Evolutionary conservation across 2,329 filamentous ascomycete species (phyloP).

Genomic region (Cordyceps cicadae): DNA sequence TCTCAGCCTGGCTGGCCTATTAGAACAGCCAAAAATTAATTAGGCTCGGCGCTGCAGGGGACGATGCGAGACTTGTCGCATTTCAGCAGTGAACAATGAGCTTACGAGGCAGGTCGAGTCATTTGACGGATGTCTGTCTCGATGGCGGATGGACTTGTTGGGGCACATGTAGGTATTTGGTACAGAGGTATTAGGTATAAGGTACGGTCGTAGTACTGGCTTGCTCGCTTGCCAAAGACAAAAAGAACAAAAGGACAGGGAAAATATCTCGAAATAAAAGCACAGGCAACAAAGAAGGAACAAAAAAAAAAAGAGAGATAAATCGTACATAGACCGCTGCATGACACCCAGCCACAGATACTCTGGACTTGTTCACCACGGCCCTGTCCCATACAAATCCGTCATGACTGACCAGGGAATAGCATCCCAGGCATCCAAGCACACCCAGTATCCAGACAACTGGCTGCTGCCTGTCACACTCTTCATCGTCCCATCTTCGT

Average conservation of each 20-base stretch:
- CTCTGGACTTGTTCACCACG: background rate
- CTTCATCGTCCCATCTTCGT: too few relatives aligned
- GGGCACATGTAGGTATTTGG: too few relatives aligned
- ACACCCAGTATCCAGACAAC: conserved; percentile 4
- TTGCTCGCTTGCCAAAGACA: too few relatives aligned
- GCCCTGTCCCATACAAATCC: background rate
- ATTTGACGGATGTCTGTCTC: background rate
- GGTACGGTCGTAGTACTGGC: too few relatives aligned
- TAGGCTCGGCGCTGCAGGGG: background rate
- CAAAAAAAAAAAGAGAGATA: too few relatives aligned
- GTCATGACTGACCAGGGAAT: conserved; percentile 9
- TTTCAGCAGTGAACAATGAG: background rate
- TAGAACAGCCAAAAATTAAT: background rate
- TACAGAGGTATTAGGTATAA: too few relatives aligned
- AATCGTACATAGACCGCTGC: too few relatives aligned
- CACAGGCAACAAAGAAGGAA: too few relatives aligned
- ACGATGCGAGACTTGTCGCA: background rate
- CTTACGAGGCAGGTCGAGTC: background rate
- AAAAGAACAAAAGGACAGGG: too few relatives aligned
- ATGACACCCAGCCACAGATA: too few relatives aligned
- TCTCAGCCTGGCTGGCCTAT: background rate
- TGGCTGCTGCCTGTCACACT: background rate
- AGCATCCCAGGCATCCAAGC: conserved; percentile 4
- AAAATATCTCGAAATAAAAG: too few relatives aligned
- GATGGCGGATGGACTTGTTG: background rate